These are phyloP conservation scores for Flaveria robusta DNA, from an alignment of 129 eudicot species.

Conservation along the genomic window DNA sequence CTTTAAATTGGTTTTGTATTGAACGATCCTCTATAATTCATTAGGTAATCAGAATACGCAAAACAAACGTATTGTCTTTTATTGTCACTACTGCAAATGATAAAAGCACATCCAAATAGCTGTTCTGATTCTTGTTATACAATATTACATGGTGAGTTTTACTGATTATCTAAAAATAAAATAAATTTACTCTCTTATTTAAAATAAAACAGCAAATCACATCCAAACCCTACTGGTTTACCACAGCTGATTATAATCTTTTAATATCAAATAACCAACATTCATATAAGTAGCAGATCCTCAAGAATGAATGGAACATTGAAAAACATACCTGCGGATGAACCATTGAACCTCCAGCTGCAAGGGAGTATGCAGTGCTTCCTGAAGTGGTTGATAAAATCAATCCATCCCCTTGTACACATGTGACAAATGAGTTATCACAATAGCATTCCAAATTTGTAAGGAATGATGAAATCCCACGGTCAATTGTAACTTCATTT, in stretches of 20 bases:
- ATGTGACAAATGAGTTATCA: slow-evolving; percentile 80
- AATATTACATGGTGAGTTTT: not conserved
- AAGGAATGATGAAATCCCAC: slow-evolving; percentile 92
- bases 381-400: slow-evolving; percentile 95
- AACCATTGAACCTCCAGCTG: slow-evolving; percentile 99
- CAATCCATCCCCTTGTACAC: slow-evolving; percentile 96
- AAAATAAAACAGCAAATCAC: not conserved
- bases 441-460: slow-evolving; percentile 96
- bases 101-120: not conserved
- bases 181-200: no score
- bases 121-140: no score
- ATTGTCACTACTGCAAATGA: not conserved
- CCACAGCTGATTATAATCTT: not conserved
- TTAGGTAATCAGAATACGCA: not conserved
- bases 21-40: not conserved
- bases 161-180: not conserved
- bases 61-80: not conserved
- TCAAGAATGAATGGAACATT: slow-evolving; percentile 12
- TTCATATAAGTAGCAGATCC: not conserved
- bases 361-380: slow-evolving; percentile 96
- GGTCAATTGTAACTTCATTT: slow-evolving; percentile 95
- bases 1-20: not conserved
- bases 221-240: not conserved
- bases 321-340: slow-evolving; percentile 80
- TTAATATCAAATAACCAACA: not conserved